Percentiles rank a stretch among this genome's conserved stretches.
Evolutionary conservation across 768 basidiomycete species (phyloP).

Genomic region (Suillus weaverae): DNA sequence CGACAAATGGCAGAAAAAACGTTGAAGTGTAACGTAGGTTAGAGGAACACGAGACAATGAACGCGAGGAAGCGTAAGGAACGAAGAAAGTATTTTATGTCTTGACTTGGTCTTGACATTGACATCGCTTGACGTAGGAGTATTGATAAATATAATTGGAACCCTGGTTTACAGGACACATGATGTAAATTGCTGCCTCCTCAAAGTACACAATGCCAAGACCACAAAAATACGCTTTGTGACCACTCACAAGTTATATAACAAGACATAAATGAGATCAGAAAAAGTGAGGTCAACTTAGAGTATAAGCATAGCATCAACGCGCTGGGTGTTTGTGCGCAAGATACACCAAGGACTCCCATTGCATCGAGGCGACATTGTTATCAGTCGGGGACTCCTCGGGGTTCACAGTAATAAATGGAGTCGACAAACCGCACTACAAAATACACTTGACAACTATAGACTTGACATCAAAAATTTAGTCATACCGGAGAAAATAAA

Average conservation of each 20-base stretch:
- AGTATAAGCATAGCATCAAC: background rate
- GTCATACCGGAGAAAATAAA: background rate
- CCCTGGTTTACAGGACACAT: background rate
- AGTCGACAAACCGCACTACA: background rate
- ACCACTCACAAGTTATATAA: background rate
- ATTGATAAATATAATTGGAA: background rate
- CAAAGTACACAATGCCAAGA: background rate
- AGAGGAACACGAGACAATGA: conserved; percentile 4
- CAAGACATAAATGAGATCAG: background rate
- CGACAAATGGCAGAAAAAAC: conserved; percentile 7
- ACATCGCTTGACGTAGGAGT: conserved; percentile 6
- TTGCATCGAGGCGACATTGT: background rate
- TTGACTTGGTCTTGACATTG: conserved; percentile 2
- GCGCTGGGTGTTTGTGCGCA: background rate
- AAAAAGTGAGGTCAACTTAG: background rate
- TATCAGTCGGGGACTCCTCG: background rate
- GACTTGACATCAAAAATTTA: background rate
- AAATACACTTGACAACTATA: background rate
- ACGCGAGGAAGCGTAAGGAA: background rate
- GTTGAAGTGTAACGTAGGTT: background rate
- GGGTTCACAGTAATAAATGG: background rate
- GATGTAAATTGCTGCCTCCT: background rate
- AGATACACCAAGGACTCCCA: background rate
- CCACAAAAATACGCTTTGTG: background rate
- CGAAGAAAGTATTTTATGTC: background rate